Base-by-base conservation (phyloP, 257 asterid species). In the Lycium ferocissimum region DNA sequence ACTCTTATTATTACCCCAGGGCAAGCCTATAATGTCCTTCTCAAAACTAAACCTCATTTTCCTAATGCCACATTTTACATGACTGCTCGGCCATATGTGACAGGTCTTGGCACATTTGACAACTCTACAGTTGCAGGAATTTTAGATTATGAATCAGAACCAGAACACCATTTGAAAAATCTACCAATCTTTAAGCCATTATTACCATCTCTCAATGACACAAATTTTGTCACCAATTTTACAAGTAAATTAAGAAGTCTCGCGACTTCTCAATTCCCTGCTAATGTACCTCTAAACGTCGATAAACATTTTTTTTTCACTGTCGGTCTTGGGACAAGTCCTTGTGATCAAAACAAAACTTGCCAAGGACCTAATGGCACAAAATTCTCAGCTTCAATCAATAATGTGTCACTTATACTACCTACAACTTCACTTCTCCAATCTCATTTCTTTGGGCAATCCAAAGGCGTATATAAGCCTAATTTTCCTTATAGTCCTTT, bases 281-380 rank as follows among this genome's bases (percentile, higher is more conserved):
- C 93, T 2, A 93, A 89, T 5, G 94, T 93, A 38, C 97, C 97
- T 14, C 86, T 45, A 45, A 86, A 82, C 0, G 13, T 92, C 4
- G 91, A 91, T 14, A 88, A 69, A 75, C 88, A 53, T 2, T 92
- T 91, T 54, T 65, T 89, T 54, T 93, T 93, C 92, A 92, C 97
- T 0, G 82, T 91, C 2, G 92, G 94, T 2, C 86, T 93, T 0
- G 94, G 97, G 45, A 90, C 95, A 14, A 89, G 22, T 13, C 94
- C 96, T 0, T 91, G 94, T 78, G 93, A 85, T 56, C 88, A 86
- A 56, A 86, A 83, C 87, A 73, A 81, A 47, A 87, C 91, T 12
- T 93, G 96, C 51, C 92, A 91, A 85, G 94, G 96, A 1, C 96
- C 96, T 6, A 91, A 93, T 22, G 93, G 88, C 1, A 88, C 92